Base-by-base conservation (phyloP, 169 alveolate species). In the Plasmodium adleri region DNA sequence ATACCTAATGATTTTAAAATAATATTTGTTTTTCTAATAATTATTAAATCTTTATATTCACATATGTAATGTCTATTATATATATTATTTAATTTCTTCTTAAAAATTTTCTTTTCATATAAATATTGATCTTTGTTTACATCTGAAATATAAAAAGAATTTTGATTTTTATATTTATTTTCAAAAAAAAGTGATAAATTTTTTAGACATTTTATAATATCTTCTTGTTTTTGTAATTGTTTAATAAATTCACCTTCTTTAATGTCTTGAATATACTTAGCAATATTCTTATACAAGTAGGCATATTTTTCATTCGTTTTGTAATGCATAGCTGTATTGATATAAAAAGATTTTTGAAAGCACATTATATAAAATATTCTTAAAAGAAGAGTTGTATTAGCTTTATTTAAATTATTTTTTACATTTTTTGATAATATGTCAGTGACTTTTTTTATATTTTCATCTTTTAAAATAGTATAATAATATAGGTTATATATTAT, bases 1-100 rank as follows among this genome's bases (percentile, higher is more conserved):
- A 72, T 60, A 12, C 92, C 92, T 50, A 86, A 32, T 1, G 92
- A 66, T 66, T 86, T 86, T 10, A 86, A 54, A 24, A 86, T 22
- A 22, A 86, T 86, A 63, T 86, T 86, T 22, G 92, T 86, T 72
- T 86, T 86, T 32, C 92, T 63, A 10, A 86, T 86, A 13, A 86
- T 67, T 13, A 86, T 72, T 52, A 86, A 45, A 43, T 86, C 92
- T 32, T 86, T 86, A 60, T 86, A 72, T 67, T 86, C 92, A 54
- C 92, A 86, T 71, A 86, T 86, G 47, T 71, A 86, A 86, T 86
- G 92, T 15, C 92, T 86, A 58, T 86, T 86, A 67, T 86, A 86
- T 15, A 86, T 86, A 64, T 86, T 86, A 62, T 86, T 86, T 47
- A 86, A 32, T 86, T 86, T 86, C 63, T 60, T 86, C 50, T 86